Conservation (phyloP, 306 rosid genomes). For the Bauhinia variegata region DNA sequence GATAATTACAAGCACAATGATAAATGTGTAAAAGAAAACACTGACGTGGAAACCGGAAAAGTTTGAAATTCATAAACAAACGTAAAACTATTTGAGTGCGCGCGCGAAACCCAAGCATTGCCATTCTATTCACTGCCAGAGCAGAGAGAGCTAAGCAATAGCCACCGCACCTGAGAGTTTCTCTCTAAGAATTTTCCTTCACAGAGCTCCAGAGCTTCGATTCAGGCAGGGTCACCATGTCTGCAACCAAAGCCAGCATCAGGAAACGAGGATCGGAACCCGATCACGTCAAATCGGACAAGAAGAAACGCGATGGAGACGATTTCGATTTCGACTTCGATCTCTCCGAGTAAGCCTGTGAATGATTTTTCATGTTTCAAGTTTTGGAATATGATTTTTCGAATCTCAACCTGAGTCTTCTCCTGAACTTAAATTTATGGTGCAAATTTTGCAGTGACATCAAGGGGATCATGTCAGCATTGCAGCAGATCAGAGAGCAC, state of each 20-base stretch:
- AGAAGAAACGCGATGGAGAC: conserved; percentile 47
- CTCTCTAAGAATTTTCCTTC: conserved; percentile 17
- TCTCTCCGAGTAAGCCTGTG: conserved; percentile 64
- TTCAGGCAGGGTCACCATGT: conserved; percentile 44
- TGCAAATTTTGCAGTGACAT: conserved; percentile 59
- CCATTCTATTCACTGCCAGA: too few species aligned
- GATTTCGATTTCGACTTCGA: conserved; percentile 61
- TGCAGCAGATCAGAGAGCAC: conserved; percentile 77
- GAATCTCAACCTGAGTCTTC: conserved; percentile 16
- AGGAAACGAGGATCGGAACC: conserved; percentile 62
- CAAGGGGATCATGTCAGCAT: conserved; percentile 81
- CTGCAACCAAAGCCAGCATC: conserved; percentile 51
- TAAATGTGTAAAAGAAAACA: too few species aligned
- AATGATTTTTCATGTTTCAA: not conserved
- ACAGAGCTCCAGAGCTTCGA: conserved; percentile 20
- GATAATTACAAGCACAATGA: too few species aligned
- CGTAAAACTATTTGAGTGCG: too few species aligned
- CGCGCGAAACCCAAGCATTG: too few species aligned
- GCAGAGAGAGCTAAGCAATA: too few species aligned
- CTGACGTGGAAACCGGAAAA: too few species aligned
- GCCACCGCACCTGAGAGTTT: too few species aligned
- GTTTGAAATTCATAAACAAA: too few species aligned
- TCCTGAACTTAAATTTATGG: conserved; percentile 9
- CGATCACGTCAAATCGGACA: conserved; percentile 48
- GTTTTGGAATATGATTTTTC: not conserved